phyloP scores from a whole-genome alignment of 768 basidiomycete genomes.

The Phylloporus sp. region DNA sequence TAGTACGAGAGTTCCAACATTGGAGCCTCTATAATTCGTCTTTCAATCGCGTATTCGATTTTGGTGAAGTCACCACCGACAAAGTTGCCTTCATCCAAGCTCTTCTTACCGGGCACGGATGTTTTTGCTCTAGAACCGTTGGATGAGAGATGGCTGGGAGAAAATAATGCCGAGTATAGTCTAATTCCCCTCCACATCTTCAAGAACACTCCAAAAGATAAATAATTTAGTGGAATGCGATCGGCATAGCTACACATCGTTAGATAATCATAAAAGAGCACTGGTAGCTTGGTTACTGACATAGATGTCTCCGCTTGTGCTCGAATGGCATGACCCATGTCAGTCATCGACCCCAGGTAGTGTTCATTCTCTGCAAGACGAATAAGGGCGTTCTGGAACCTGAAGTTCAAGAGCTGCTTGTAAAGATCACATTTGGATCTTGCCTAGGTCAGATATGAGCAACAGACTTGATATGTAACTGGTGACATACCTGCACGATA shows the following conservation, averaged over 20 bases:
- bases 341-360: conserved; percentile 63
- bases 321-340: conserved; percentile 61
- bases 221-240: conserved; percentile 29
- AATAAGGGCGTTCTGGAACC: conserved; percentile 61
- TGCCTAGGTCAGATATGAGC: conserved; percentile 45
- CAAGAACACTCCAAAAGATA: conserved; percentile 38
- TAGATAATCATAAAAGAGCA: conserved; percentile 2
- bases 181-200: conserved; percentile 57
- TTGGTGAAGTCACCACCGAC: conserved; percentile 51
- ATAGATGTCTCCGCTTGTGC: conserved; percentile 48
- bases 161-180: conserved; percentile 38
- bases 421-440: conserved; percentile 79
- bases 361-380: conserved; percentile 73
- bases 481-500: conserved; percentile 57
- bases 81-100: conserved; percentile 51
- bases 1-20: conserved; percentile 82
- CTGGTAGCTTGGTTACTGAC: conserved; percentile 10
- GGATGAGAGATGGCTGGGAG: conserved; percentile 6
- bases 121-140: conserved; percentile 1
- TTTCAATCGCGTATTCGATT: conserved; percentile 85
- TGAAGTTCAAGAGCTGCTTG: conserved; percentile 73
- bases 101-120: conserved; percentile 20
- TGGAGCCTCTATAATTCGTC: conserved; percentile 75
- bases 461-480: conserved; percentile 6
- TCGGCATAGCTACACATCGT: conserved; percentile 22